Evolutionary conservation across 75 land plant species (phyloP).

Genomic region (Selaginella moellendorffii): DNA sequence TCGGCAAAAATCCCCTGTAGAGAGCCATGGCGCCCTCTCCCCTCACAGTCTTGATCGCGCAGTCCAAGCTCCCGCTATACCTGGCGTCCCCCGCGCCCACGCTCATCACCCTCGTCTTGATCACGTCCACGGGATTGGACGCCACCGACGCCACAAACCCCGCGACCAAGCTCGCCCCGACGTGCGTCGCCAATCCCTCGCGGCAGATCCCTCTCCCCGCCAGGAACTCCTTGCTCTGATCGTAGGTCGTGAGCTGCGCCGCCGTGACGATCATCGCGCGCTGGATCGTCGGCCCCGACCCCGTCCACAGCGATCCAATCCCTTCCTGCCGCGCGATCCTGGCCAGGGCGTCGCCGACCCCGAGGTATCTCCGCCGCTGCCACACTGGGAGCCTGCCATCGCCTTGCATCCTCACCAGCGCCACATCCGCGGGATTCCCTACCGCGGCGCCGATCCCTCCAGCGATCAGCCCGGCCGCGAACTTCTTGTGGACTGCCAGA

Average conservation of each 20-base stretch:
- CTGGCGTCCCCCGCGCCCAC: constrained; percentile 6
- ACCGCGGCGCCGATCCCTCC: constrained; percentile 62
- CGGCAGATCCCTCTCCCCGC: constrained; percentile 12
- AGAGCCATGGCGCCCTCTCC: constrained; percentile 17
- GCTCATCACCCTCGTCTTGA: constrained; percentile 43
- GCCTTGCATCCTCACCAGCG: constrained; percentile 62
- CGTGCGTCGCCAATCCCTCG: constrained; percentile 59
- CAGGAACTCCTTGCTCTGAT: constrained; percentile 42
- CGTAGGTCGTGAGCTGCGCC: constrained; percentile 71
- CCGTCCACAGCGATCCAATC: constrained; percentile 43
- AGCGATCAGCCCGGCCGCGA: constrained; percentile 43
- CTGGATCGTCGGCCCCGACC: constrained; percentile 49
- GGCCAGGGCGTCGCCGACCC: constrained; percentile 43
- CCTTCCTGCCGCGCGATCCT: constrained; percentile 46
- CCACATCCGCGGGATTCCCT: too few relatives aligned
- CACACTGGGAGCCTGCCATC: constrained; percentile 17
- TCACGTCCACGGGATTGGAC: too few relatives aligned
- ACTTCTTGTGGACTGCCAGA: constrained; percentile 32
- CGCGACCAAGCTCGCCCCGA: constrained; percentile 45
- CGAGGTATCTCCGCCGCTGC: constrained; percentile 46
- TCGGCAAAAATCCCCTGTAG: constrained; percentile 22
- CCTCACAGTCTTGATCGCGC: constrained; percentile 20
- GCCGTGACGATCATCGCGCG: constrained; percentile 82
- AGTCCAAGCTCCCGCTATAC: constrained; percentile 13
- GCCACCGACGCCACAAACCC: constrained; percentile 64